Conservation (phyloP, 1,139 yeast genomes). For the Zygosaccharomyces sapae region DNA sequence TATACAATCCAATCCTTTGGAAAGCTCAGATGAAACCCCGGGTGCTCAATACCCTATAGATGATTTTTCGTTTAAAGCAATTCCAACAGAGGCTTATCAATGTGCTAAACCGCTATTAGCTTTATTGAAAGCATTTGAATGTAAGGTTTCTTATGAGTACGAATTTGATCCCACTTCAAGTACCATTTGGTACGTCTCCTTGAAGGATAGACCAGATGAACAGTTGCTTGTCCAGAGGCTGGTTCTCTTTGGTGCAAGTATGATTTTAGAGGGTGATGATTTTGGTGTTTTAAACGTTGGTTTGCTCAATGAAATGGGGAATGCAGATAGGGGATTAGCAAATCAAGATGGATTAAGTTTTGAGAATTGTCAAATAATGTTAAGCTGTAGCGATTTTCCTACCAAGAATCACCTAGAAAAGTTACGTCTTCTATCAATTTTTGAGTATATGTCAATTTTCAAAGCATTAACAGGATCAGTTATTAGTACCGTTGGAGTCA, state of each 20-base stretch:
- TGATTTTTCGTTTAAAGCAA: conserved; percentile 13
- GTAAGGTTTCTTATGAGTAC: conserved; percentile 20
- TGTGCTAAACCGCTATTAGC: conserved; percentile 18
- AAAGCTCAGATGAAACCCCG: neutral
- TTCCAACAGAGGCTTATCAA: conserved; percentile 17
- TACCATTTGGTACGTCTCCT: conserved; percentile 11
- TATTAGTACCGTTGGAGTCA: conserved; percentile 28
- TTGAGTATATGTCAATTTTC: conserved; percentile 28
- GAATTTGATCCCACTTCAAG: conserved; percentile 9
- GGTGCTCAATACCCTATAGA: neutral
- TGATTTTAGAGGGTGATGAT: conserved; percentile 11
- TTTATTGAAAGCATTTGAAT: conserved; percentile 18
- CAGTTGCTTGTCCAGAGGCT: conserved; percentile 9
- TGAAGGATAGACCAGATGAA: conserved; percentile 7
- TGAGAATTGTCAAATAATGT: conserved; percentile 13
- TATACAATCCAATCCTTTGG: neutral
- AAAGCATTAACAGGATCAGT: conserved; percentile 33
- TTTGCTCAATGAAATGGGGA: conserved; percentile 13
- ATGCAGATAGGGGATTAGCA: conserved; percentile 8
- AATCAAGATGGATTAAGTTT: conserved; percentile 7
- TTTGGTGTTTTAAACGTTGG: conserved; percentile 7
- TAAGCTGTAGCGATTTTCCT: conserved; percentile 11
- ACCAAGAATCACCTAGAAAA: conserved; percentile 15
- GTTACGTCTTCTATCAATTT: conserved; percentile 22
- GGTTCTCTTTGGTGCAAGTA: conserved; percentile 9